Evolutionary conservation across 2,329 filamentous ascomycete species (phyloP), one percentile per base, ranked within the genome.

Genomic region (Alternaria postmessia): DNA sequence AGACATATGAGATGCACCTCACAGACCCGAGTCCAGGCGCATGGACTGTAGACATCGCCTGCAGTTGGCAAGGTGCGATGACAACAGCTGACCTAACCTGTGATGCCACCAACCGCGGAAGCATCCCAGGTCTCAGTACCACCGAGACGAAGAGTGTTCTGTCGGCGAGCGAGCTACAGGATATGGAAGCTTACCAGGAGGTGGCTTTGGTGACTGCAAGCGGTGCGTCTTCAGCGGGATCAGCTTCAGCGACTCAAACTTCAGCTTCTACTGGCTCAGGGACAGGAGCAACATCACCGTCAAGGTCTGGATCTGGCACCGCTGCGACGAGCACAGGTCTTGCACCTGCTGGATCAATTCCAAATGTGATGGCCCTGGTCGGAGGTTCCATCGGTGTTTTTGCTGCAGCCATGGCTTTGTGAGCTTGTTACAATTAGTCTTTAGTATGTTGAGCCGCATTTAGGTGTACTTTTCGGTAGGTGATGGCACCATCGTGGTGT

Each of bases 321-420:
- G 16, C 62, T 20, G 43, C 62, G 7, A 41, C 57, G 24, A 68
- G 62, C 24, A 64, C 59, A 22, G 70, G 65, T 22, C 42, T 67
- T 38, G 71, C 69, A 18, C 55, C 69, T 58, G 57, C 65, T 18
- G 59, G 41, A 20, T 59, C 69, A 51, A 36, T 73, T 0, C 63
- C 69, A 8, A 71, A 61, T 16, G 64, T 57, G 16, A 59, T 73
- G 47, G 65, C 59, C n/a, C 49, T 72, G 24, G 51, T 71, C 11
- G 70, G 66, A 34, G 68, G 69, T 60, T 71, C 66, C 42, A 66
- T 61, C 16, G 70, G 70, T 53, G 48, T 69, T 4, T 47, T 72
- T 20, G 70, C 63, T 49, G 70, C 67, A 20, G 70, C 66, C 24
- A 55, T 75, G 54, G 70, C 67, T 18, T 57, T 73, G 43, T 75